Evolutionary conservation across 306 rosid genomes (phyloP).

Genomic region (Acacia crassicarpa): DNA sequence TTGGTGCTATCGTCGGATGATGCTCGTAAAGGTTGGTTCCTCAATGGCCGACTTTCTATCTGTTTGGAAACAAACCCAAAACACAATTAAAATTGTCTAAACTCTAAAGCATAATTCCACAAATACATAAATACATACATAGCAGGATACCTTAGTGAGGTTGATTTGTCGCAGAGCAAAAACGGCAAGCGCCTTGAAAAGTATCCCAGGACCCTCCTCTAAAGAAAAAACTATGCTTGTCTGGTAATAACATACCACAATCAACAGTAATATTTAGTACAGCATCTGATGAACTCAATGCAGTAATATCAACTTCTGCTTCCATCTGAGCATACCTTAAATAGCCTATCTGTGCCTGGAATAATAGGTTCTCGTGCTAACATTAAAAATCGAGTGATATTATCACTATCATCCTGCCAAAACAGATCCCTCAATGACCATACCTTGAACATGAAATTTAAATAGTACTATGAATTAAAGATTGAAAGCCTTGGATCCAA

Average conservation of each 20-base stretch:
- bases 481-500: constrained; percentile 17
- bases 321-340: constrained; percentile 62
- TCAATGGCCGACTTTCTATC: constrained; percentile 98
- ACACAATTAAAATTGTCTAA: constrained; percentile 24
- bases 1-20: constrained; percentile 55
- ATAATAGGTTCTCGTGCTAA: constrained; percentile 95
- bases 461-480: not conserved
- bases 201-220: constrained; percentile 96
- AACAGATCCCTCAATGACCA: constrained; percentile 32
- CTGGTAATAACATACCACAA: constrained; percentile 46
- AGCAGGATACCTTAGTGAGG: constrained; percentile 68
- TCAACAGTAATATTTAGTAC: constrained; percentile 18
- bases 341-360: constrained; percentile 87
- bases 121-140: not conserved
- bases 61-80: constrained; percentile 40
- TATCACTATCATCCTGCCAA: constrained; percentile 84
- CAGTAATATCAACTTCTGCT: constrained; percentile 20
- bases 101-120: constrained; percentile 25
- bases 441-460: constrained; percentile 6
- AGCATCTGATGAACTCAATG: constrained; percentile 8
- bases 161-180: constrained; percentile 91
- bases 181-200: constrained; percentile 97
- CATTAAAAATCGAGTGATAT: constrained; percentile 86
- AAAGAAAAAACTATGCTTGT: constrained; percentile 95
- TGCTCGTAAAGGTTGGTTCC: constrained; percentile 66